These are phyloP conservation scores for Cordyceps tenuipes DNA, from an alignment of 2,329 filamentous ascomycete species.

Conservation along the genomic window DNA sequence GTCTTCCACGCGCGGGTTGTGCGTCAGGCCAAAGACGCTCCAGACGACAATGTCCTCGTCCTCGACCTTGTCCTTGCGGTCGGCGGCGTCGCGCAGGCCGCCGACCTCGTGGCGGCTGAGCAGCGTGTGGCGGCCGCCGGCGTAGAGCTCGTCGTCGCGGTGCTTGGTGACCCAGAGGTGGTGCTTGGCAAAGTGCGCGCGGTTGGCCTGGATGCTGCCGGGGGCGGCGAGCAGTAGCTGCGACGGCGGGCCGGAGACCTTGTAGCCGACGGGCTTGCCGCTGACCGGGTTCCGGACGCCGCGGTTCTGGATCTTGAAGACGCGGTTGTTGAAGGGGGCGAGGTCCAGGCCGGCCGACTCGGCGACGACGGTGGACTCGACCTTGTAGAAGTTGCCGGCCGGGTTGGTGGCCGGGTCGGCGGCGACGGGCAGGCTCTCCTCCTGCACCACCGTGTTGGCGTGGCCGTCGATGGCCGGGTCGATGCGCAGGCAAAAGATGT, in stretches of 20 bases:
- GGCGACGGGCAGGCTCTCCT: constrained; percentile 35
- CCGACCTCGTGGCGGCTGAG: constrained; percentile 29
- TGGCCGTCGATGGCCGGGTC: constrained; percentile 55
- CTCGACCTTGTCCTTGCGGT: constrained; percentile 36
- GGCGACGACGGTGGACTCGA: constrained; percentile 37
- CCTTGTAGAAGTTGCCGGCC: constrained; percentile 35
- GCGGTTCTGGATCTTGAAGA: constrained; percentile 43
- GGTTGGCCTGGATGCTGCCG: constrained; percentile 30
- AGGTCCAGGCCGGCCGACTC: constrained; percentile 40
- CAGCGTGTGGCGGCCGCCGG: constrained; percentile 35
- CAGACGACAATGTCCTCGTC: constrained; percentile 49
- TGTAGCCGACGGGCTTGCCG: constrained; percentile 39
- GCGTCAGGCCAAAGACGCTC: constrained; percentile 53
- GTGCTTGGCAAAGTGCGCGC: constrained; percentile 35
- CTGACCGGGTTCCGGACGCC: constrained; percentile 33
- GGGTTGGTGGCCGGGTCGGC: constrained; percentile 36
- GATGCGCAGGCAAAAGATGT: constrained; percentile 55
- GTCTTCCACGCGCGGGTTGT: constrained; percentile 57
- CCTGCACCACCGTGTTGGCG: constrained; percentile 42
- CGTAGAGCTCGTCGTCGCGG: constrained; percentile 36
- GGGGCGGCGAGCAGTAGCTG: constrained; percentile 34
- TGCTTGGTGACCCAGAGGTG: constrained; percentile 39
- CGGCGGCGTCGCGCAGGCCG: constrained; percentile 31
- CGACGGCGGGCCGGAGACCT: constrained; percentile 32
- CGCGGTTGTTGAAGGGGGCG: constrained; percentile 38